Evolutionary conservation across 768 basidiomycete genomes (phyloP).

Genomic region (Suillus variegatus): DNA sequence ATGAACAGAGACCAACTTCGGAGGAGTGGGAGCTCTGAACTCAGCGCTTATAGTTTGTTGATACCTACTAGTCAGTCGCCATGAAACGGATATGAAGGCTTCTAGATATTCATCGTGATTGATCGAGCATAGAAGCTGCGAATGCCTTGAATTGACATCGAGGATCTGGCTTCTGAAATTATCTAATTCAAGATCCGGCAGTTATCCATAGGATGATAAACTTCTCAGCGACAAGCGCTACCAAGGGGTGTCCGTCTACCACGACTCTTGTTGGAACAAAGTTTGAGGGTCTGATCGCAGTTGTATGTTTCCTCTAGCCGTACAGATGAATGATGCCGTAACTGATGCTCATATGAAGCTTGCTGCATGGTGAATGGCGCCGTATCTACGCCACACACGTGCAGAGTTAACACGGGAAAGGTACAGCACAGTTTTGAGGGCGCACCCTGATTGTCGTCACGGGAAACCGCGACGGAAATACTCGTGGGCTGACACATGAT

Average conservation of each 20-base stretch:
- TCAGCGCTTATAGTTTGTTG: slow-evolving; percentile 3
- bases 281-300: neutral
- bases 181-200: neutral
- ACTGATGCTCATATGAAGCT: neutral
- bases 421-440: neutral
- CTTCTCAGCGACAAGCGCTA: neutral
- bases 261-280: neutral
- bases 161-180: neutral
- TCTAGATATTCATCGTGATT: slow-evolving; percentile 4
- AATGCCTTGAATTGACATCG: neutral
- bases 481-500: neutral
- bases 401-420: neutral
- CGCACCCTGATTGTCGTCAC: slow-evolving; percentile 5
- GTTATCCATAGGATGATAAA: neutral
- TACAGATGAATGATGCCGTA: neutral
- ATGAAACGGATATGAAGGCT: slow-evolving; percentile 4
- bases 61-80: neutral
- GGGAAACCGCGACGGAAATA: slow-evolving; percentile 1
- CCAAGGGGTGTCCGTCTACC: neutral
- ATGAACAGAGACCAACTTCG: neutral
- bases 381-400: slow-evolving; percentile 5
- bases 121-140: slow-evolving; percentile 1
- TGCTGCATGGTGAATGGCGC: neutral
- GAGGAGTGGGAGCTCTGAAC: neutral
- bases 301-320: neutral